phyloP scores from a whole-genome alignment of 129 eudicot species.

The Chrysanthemum seticuspe region DNA sequence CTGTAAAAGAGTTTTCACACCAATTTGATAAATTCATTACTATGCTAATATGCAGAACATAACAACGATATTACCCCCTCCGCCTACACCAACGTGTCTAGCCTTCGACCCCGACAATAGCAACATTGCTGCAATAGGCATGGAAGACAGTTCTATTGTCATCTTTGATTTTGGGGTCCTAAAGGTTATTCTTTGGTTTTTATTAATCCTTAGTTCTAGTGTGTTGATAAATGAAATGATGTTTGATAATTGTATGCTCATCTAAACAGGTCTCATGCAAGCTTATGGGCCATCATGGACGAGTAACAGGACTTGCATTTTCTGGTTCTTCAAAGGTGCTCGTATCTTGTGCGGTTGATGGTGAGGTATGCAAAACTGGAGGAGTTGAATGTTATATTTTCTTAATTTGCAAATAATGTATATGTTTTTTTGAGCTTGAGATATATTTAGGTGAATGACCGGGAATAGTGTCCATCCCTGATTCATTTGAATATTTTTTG shows the following conservation, averaged over 20 bases:
- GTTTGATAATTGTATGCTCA: neutral
- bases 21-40: neutral
- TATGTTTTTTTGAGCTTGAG: no score
- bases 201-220: neutral
- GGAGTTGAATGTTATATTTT: neutral
- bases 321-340: constrained; percentile 69
- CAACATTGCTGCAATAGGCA: constrained; percentile 79
- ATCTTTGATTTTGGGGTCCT: constrained; percentile 71
- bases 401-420: neutral
- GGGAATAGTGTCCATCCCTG: no score
- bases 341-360: constrained; percentile 80
- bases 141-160: constrained; percentile 79
- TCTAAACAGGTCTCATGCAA: constrained; percentile 64
- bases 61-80: constrained; percentile 81
- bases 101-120: constrained; percentile 85
- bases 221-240: constrained; percentile 12
- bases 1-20: no score
- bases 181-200: constrained; percentile 42
- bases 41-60: constrained; percentile 50
- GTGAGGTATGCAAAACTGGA: constrained; percentile 46
- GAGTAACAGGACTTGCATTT: constrained; percentile 65
- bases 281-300: constrained; percentile 71
- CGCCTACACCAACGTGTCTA: constrained; percentile 82
- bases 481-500: no score
- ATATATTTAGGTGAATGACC: no score